Evolutionary conservation across 257 asterid species (phyloP).

Genomic region (Gentiana macrophylla): DNA sequence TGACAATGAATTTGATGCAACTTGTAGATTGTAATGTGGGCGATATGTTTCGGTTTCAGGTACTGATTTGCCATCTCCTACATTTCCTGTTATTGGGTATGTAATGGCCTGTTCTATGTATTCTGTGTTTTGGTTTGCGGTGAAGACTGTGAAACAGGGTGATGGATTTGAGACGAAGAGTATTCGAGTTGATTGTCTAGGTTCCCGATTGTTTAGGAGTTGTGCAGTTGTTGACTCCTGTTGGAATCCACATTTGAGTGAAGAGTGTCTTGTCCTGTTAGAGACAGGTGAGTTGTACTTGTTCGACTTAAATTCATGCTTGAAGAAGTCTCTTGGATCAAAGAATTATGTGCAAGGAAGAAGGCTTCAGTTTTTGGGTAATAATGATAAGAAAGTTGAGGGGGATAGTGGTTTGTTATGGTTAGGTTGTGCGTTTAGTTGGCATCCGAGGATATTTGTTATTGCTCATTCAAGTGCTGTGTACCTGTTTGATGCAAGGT

Average conservation of each 20-base stretch:
- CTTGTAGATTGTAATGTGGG: background rate
- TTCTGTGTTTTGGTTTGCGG: conserved; percentile 54
- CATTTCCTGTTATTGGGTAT: conserved; percentile 30
- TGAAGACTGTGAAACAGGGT: conserved; percentile 19
- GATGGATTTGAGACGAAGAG: conserved; percentile 7
- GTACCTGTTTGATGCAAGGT: conserved; percentile 59
- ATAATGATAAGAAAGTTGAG: conserved; percentile 14
- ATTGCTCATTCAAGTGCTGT: conserved; percentile 41
- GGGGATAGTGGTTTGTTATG: conserved; percentile 22
- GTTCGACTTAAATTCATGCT: conserved; percentile 42
- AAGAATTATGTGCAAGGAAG: conserved; percentile 13
- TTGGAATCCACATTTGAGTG: conserved; percentile 78
- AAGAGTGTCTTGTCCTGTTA: conserved; percentile 64
- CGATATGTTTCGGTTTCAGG: conserved; percentile 1
- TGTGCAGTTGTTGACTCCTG: conserved; percentile 40
- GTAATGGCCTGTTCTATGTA: conserved; percentile 51
- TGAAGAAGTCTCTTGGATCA: conserved; percentile 10
- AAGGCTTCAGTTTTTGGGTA: conserved; percentile 33
- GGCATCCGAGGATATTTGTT: conserved; percentile 59
- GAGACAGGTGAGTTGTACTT: conserved; percentile 57
- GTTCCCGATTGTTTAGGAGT: conserved; percentile 37
- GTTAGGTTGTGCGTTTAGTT: conserved; percentile 63
- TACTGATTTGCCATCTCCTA: conserved; percentile 3
- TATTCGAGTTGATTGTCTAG: conserved; percentile 34
- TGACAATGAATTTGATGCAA: background rate